Evolutionary conservation across 352 stramenopile genomes (phyloP), one percentile per base, ranked within the genome.

Genomic region (Aphanomyces euteiches): DNA sequence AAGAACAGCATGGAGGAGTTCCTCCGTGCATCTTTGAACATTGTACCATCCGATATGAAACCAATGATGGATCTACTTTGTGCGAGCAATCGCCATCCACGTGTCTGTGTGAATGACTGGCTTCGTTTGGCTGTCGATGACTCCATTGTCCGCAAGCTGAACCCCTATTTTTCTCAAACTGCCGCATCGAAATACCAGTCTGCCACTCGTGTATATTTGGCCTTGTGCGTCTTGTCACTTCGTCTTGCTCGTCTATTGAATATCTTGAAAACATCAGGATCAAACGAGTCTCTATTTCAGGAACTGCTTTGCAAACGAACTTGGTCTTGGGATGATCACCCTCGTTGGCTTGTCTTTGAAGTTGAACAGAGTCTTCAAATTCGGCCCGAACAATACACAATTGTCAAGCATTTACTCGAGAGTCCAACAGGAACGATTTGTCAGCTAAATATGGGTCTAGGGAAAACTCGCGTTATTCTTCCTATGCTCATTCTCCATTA

Each of bases 391-490:
- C 88, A 96, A 67, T 92, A 81, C 61, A 74, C 87, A 3, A 79
- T 95, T 37, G 80, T 85, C 7, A 64, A 79, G n/a, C 84, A 96
- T 53, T 72, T 97, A 21, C 83, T 96, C 41, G 50, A 88, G 7
- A 74, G 82, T 12, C 79, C 79, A 12, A 45, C 3, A n/a, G 79
- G 84, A 37, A 77, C 82, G 3, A 81, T 95, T 10, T 89, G 84
- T 12, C 87, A 96, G 66, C 77, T 96, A 5, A 95, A 95, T 67
- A 96, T 96, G 87, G 90, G 88, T 0, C 74, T 85, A 34, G 89
- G 89, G n/a, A 95, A 96, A 76, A 96, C 87, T n/a, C 72, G 80
- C 4, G 90, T 96, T 38, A 94, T 96, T 63, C 58, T 96, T 8
- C 90, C 90, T 0, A 95, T 96, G 87, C 73, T 96, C 1, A 87